Base-by-base conservation (phyloP, 1,284 basidiomycete genomes). In the Heterobasidion irregulare region DNA sequence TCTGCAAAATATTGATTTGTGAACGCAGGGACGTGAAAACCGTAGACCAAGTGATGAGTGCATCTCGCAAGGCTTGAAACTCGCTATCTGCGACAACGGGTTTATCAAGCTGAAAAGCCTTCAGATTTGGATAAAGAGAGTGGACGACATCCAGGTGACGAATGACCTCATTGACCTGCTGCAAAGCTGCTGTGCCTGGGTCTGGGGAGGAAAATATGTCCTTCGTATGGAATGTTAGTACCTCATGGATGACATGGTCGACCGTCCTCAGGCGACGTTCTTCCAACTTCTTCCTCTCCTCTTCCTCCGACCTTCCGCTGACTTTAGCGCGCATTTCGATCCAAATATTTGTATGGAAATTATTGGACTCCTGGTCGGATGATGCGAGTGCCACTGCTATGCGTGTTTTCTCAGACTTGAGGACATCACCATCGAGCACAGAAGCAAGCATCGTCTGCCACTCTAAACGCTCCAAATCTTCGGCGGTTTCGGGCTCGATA, bases 401-500 rank as follows among this genome's bases (percentile, higher is more conserved):
- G 56, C 95, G 84, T 18, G 88, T 89, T 71, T 93, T 96, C 72
- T 98, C 95, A 2, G 90, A 89, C 66, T 89, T 92, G 57, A 98
- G 79, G 6, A 98, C 94, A 65, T 98, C 94, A 13, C 95, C 94
- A 43, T 85, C 84, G 35, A 98, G 77, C 19, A 98, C 94, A 43
- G 93, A 95, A 8, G 91, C 84, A 44, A 98, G 80, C 86, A 97
- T 91, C 43, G 88, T 89, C 69, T 95, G 92, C 94, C 94, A 98
- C 70, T 95, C 94, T 49, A 95, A 73, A 33, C 94, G 79, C 63
- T 94, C 91, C 58, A 81, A 78, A 62, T 92, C 88, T 63, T 89
- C 85, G 47, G 80, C 70, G 8, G 82, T 84, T 45, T 79, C 75
- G 41, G 85, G 82, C 59, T 83, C 77, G 54, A 78, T 74, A 36